phyloP scores from a whole-genome alignment of 2,329 filamentous ascomycete species.

The Arthrobotrys iridis region DNA sequence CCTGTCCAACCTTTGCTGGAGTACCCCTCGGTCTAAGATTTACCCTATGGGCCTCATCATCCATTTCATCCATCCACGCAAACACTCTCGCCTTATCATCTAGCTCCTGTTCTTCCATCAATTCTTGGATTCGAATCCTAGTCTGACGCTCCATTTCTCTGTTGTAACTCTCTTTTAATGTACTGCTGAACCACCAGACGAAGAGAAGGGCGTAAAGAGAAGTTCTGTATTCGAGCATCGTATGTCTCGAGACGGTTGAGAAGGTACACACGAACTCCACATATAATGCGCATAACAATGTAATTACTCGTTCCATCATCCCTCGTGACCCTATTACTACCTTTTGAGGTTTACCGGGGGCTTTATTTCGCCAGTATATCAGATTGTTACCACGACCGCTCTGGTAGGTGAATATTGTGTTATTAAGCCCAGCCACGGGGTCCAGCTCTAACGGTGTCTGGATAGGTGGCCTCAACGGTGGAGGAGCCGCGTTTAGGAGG shows the following conservation, averaged over 20 bases:
- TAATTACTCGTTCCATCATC: too few relatives aligned
- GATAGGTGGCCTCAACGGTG: background rate
- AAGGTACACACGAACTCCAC: too few relatives aligned
- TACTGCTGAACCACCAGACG: background rate
- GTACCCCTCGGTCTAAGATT: background rate
- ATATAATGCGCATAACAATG: too few relatives aligned
- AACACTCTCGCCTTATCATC: background rate
- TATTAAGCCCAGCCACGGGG: background rate
- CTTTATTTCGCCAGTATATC: constrained; percentile 12
- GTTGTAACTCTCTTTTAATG: background rate
- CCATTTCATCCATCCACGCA: background rate
- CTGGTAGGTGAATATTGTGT: constrained; percentile 16
- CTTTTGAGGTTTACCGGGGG: background rate
- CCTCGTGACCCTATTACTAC: too few relatives aligned
- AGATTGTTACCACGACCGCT: background rate
- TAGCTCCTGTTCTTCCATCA: background rate
- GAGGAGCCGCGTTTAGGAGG: background rate
- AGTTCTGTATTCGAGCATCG: too few relatives aligned
- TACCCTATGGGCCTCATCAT: background rate
- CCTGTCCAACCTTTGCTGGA: background rate
- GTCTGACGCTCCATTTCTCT: background rate
- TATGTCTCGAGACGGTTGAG: too few relatives aligned
- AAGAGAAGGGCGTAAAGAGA: background rate
- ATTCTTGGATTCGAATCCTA: background rate
- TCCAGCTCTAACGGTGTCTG: constrained; percentile 21